These are phyloP conservation scores for Lenwebbia sp. DNA, from an alignment of 345 rosid genomes.

Conservation along the genomic window DNA sequence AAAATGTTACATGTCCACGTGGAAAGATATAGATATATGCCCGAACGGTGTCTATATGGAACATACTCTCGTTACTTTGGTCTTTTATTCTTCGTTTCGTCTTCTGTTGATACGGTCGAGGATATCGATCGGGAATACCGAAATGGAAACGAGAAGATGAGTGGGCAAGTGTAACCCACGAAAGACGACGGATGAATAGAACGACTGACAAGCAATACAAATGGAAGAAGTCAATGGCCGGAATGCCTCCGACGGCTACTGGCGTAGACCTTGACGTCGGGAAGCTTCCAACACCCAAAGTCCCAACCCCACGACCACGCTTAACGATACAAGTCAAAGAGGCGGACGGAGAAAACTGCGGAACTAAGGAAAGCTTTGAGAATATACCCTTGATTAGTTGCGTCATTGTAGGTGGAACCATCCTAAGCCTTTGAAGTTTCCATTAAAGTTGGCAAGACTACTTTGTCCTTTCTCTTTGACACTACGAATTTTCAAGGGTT, in stretches of 20 bases:
- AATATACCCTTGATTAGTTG: not conserved
- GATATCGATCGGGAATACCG: too few relatives aligned
- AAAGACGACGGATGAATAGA: too few relatives aligned
- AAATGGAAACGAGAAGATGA: too few relatives aligned
- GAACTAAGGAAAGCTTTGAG: not conserved
- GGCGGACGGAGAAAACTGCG: not conserved
- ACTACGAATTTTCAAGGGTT: not conserved
- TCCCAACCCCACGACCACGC: not conserved
- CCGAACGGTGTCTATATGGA: too few relatives aligned
- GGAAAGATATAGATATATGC: too few relatives aligned
- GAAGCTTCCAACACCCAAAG: not conserved
- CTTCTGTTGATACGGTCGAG: too few relatives aligned
- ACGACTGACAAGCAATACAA: too few relatives aligned
- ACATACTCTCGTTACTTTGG: too few relatives aligned
- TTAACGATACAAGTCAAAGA: not conserved
- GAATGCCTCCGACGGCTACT: not conserved
- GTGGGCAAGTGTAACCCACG: too few relatives aligned
- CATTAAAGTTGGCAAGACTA: not conserved
- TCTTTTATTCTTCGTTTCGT: too few relatives aligned
- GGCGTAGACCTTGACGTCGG: not conserved
- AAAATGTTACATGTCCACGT: too few relatives aligned
- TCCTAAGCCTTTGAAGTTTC: not conserved
- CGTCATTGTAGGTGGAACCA: not conserved
- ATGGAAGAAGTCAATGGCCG: too few relatives aligned
- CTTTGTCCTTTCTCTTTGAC: not conserved